Evolutionary conservation across 129 eudicot species (phyloP).

Genomic region (Saussurea involucrata): DNA sequence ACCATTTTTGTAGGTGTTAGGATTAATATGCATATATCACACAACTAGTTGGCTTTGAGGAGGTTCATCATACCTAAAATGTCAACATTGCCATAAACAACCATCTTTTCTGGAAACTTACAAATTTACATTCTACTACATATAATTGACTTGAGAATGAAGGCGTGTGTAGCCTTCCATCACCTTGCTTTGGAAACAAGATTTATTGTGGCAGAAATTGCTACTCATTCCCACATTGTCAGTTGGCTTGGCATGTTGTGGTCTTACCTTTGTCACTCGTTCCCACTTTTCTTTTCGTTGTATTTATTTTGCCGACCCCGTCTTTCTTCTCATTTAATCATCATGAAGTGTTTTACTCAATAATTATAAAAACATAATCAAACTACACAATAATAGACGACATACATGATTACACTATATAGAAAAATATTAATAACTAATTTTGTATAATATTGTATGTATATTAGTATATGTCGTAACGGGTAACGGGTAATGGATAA

Average conservation of each 20-base stretch:
- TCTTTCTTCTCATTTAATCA: no score
- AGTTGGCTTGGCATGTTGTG: background rate
- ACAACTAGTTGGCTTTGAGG: conserved; percentile 4
- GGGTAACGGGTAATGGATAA: no score
- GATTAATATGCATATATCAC: conserved; percentile 1
- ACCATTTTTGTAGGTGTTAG: conserved; percentile 2
- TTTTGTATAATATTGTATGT: no score
- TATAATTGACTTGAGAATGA: background rate
- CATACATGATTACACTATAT: no score
- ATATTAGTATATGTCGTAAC: no score
- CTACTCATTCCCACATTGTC: background rate
- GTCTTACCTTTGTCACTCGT: background rate
- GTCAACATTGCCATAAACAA: conserved; percentile 3
- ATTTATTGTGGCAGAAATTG: background rate
- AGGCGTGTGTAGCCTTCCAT: background rate
- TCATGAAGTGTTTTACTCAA: no score
- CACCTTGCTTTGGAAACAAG: conserved; percentile 2
- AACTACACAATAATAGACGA: no score
- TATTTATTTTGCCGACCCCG: no score
- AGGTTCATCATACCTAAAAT: background rate
- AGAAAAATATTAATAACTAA: no score
- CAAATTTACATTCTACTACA: background rate
- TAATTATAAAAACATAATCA: no score
- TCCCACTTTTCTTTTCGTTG: no score
- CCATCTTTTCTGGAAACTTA: background rate